Conservation (phyloP, 768 basidiomycete species). For the Lactifluus subvellereus region DNA sequence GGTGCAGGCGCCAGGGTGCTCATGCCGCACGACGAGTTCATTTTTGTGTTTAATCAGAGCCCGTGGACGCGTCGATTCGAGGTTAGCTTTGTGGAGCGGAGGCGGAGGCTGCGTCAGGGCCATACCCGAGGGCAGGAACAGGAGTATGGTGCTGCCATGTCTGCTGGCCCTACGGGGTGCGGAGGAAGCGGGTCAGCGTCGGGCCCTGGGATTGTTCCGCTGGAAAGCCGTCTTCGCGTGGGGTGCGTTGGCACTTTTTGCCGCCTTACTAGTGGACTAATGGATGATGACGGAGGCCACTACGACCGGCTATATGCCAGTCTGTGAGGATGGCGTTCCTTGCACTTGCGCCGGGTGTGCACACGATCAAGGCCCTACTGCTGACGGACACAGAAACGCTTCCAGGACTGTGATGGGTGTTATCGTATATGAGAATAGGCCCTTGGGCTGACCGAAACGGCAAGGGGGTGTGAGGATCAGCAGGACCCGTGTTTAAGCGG, state of each 20-base stretch:
- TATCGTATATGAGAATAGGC: constrained; percentile 2
- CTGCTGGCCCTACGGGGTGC: not conserved
- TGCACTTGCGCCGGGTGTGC: constrained; percentile 73
- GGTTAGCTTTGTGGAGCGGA: constrained; percentile 57
- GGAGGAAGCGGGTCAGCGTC: not conserved
- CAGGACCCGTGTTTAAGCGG: no score
- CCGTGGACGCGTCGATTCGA: constrained; percentile 73
- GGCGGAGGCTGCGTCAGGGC: constrained; percentile 38
- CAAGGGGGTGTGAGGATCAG: no score
- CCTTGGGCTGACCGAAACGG: no score
- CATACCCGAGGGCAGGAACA: constrained; percentile 31
- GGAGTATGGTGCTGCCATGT: constrained; percentile 8
- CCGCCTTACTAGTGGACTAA: not conserved
- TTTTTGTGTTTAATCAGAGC: constrained; percentile 80
- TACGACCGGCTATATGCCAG: constrained; percentile 77
- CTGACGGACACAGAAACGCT: constrained; percentile 70
- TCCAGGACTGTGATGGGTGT: constrained; percentile 62
- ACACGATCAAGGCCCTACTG: constrained; percentile 64
- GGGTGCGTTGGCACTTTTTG: constrained; percentile 48
- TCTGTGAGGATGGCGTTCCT: constrained; percentile 86
- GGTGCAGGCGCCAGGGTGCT: no score
- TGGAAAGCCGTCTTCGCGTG: constrained; percentile 73
- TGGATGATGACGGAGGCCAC: constrained; percentile 43
- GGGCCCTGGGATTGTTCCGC: constrained; percentile 57
- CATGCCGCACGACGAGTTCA: constrained; percentile 48